Evolutionary conservation across 805 yeast species (phyloP).

Genomic region (Lipomyces kockii): DNA sequence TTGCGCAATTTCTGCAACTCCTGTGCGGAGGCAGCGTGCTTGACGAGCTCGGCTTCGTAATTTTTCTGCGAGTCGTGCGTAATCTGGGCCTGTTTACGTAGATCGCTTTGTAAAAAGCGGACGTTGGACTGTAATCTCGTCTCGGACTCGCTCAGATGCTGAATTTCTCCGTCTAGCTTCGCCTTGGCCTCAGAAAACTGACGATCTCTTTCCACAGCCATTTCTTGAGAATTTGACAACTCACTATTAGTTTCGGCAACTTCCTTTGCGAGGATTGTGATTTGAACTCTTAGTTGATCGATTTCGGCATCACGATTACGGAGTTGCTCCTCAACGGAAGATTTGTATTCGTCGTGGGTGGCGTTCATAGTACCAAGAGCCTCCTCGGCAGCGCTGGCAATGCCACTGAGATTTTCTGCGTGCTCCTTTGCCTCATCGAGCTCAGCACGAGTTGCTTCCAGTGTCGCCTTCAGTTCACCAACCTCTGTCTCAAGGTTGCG

Average conservation of each 20-base stretch:
- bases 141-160: constrained; percentile 41
- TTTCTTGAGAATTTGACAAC: constrained; percentile 39
- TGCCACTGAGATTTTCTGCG: constrained; percentile 62
- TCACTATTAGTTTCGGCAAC: constrained; percentile 38
- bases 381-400: constrained; percentile 69
- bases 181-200: constrained; percentile 41
- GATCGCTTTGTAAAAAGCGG: constrained; percentile 45
- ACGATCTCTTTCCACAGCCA: constrained; percentile 19
- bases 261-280: constrained; percentile 39
- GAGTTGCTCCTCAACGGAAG: constrained; percentile 30
- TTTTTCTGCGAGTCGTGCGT: constrained; percentile 57
- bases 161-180: constrained; percentile 38
- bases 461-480: constrained; percentile 46
- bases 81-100: constrained; percentile 53
- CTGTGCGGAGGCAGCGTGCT: constrained; percentile 58
- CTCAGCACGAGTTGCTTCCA: constrained; percentile 57
- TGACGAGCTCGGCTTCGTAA: constrained; percentile 60
- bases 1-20: constrained; percentile 50
- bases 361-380: constrained; percentile 60
- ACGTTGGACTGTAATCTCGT: constrained; percentile 44
- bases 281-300: constrained; percentile 19
- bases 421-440: constrained; percentile 62
- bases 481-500: constrained; percentile 44
- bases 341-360: constrained; percentile 56
- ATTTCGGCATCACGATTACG: constrained; percentile 23